These are phyloP conservation scores for Lactarius hengduanensis DNA, from an alignment of 768 basidiomycete species.

Conservation along the genomic window DNA sequence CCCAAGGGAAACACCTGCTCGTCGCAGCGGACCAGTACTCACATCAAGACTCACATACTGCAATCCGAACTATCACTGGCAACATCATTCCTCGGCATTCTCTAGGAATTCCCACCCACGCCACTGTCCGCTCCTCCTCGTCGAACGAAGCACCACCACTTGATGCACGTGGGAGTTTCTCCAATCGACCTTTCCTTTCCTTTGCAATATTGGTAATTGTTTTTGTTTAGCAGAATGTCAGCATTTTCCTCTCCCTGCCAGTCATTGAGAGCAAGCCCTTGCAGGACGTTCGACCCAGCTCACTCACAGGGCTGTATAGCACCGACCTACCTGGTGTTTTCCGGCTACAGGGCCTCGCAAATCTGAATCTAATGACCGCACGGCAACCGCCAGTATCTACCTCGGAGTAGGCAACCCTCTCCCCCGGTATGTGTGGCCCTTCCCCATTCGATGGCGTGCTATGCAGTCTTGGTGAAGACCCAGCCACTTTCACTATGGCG, in stretches of 20 bases:
- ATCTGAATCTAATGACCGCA: conserved; percentile 4
- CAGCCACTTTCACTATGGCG: conserved; percentile 4
- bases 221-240: conserved; percentile 3
- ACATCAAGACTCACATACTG: background rate
- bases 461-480: conserved; percentile 11
- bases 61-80: background rate
- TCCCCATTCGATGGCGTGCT: background rate
- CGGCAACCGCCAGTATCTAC: conserved; percentile 17
- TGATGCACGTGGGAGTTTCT: conserved; percentile 9
- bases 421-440: conserved; percentile 8
- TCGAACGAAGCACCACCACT: background rate
- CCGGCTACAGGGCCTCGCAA: background rate
- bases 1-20: no score
- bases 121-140: background rate
- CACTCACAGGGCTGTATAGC: background rate
- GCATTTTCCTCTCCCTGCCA: background rate
- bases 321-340: background rate
- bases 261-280: background rate
- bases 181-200: background rate
- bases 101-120: background rate
- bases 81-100: background rate
- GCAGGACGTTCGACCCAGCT: background rate
- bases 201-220: no score
- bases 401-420: conserved; percentile 11
- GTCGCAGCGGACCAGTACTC: no score